phyloP scores from a whole-genome alignment of 345 rosid genomes.

The Murraya koenigii region DNA sequence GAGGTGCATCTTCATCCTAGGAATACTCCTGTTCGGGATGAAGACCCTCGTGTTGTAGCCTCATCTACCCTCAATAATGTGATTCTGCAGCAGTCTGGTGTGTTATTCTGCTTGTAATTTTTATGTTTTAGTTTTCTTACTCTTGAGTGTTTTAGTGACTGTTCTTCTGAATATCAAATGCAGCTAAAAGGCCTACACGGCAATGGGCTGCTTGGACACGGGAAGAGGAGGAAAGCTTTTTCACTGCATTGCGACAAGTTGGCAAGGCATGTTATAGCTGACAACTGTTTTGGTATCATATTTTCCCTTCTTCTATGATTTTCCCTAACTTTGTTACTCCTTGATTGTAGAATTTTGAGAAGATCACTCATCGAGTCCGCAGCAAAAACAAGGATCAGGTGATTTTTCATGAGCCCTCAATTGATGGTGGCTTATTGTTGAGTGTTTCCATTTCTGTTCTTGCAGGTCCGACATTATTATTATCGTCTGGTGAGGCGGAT shows the following conservation, averaged over 20 bases:
- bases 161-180: conserved; percentile 15
- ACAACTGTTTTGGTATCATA: conserved; percentile 3
- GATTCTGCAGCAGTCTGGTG: conserved; percentile 58
- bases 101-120: conserved; percentile 25
- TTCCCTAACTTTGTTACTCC: conserved; percentile 17
- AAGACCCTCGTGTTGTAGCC: conserved; percentile 28
- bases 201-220: conserved; percentile 99
- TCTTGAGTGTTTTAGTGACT: conserved; percentile 3
- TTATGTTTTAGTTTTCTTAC: conserved; percentile 2
- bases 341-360: conserved; percentile 83
- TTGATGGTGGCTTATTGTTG: conserved; percentile 8
- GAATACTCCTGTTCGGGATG: conserved; percentile 40
- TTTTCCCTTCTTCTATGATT: not conserved
- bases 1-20: conserved; percentile 34
- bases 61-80: conserved; percentile 37
- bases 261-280: conserved; percentile 69
- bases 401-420: conserved; percentile 14
- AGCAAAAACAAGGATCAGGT: conserved; percentile 99
- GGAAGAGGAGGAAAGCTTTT: conserved; percentile 97
- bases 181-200: conserved; percentile 83
- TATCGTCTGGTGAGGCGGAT: conserved; percentile 96
- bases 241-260: conserved; percentile 96
- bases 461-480: conserved; percentile 98
- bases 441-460: conserved; percentile 12
- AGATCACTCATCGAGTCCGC: conserved; percentile 91